Conservation (phyloP, 169 alveolate genomes). For the Plasmodium inui region DNA sequence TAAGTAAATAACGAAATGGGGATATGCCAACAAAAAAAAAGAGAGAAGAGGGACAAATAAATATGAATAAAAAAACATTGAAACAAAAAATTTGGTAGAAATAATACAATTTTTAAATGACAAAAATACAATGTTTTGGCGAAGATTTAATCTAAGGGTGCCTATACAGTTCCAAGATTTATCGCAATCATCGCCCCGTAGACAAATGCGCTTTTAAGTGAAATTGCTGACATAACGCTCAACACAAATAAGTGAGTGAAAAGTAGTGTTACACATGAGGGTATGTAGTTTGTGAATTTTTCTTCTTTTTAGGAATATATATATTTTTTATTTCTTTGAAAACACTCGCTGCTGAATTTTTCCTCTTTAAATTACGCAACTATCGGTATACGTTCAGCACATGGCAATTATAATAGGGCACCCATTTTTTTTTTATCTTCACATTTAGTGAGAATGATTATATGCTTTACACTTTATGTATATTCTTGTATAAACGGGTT, state of each 20-base stretch:
- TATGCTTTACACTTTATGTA: neutral
- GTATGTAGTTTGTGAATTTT: neutral
- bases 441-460: neutral
- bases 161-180: neutral
- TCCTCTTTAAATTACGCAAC: neutral
- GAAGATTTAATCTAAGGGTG: constrained; percentile 4
- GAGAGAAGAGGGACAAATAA: neutral
- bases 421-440: neutral
- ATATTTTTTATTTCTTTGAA: neutral
- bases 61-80: neutral
- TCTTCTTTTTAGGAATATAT: neutral
- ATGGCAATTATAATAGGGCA: constrained; percentile 1
- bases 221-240: neutral
- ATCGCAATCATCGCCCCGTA: neutral
- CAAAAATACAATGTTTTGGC: neutral
- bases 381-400: neutral
- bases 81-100: constrained; percentile 2
- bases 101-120: neutral
- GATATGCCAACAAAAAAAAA: neutral
- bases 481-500: neutral
- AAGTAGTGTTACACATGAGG: neutral
- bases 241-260: neutral
- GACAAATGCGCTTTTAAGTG: neutral
- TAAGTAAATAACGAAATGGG: neutral
- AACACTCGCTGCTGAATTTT: neutral